phyloP scores from a whole-genome alignment of 1,139 yeast species.

The Lodderomyces oxycetoniae region DNA sequence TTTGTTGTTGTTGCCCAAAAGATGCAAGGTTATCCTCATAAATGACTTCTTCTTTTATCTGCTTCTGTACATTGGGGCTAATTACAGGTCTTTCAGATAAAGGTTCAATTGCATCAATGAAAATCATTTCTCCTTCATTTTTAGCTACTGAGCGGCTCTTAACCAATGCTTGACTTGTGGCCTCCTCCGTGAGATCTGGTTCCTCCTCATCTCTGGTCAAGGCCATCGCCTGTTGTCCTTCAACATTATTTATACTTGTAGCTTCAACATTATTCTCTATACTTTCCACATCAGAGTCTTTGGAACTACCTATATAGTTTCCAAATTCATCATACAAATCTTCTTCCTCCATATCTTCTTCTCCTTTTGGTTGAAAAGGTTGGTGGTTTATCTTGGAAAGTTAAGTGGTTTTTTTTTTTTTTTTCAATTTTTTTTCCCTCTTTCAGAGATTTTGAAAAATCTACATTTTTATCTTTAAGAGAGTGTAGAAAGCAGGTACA shows the following conservation, averaged over 20 bases:
- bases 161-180: conserved; percentile 7
- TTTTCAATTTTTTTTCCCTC: not conserved
- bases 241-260: no score
- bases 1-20: conserved; percentile 54
- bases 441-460: not conserved
- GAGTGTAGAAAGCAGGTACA: no score
- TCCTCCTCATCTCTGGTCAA: conserved; percentile 1
- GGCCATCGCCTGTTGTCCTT: conserved; percentile 9
- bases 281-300: conserved; percentile 42
- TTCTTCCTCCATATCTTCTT: conserved; percentile 14
- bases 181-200: conserved; percentile 15
- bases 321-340: conserved; percentile 83
- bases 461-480: no score
- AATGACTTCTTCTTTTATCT: conserved; percentile 44
- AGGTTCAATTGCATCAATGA: conserved; percentile 18
- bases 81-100: conserved; percentile 56
- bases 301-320: conserved; percentile 56
- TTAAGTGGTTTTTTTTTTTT: conserved; percentile 1
- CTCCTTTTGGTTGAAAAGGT: not conserved
- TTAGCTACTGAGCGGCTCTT: conserved; percentile 7
- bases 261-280: no score
- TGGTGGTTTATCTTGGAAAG: not conserved
- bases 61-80: conserved; percentile 44
- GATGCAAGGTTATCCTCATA: conserved; percentile 28
- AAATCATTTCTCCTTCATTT: conserved; percentile 21